Base-by-base conservation (phyloP, 2,329 filamentous ascomycete genomes). In the Arthrinium phaeospermum region DNA sequence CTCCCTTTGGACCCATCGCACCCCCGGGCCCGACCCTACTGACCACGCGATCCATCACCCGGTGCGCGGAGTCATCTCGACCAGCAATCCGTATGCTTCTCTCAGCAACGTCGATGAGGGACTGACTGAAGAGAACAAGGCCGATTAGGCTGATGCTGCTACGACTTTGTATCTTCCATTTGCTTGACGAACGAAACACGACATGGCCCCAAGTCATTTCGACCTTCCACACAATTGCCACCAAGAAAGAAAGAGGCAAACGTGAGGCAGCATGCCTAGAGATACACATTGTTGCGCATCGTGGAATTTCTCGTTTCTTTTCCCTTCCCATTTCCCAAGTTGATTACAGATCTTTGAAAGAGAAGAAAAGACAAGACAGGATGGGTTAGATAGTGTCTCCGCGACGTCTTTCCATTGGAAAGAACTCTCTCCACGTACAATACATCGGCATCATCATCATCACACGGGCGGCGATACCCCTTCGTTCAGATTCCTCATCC, bases 1-100 rank as follows among this genome's bases (percentile, higher is more conserved):
- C 79, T 4, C 79, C 78, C 8, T 81, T 79, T 71, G 79, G 79
- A 5, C 79, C 79, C 70, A 81, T 81, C 53, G 79, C 76, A 3
- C 79, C 79, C 19, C 79, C 79, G 22, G 57, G 69, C 24, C 77
- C 78, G 22, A 68, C 69, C 41, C 71, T 30, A 34, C 19, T 24
- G 61, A 46, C 10, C 16, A 44, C 46, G 41, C 34, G 24, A 8
- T 44, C 24, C n/a, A 30, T 19, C 34, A 64, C 3, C 46, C 51
- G n/a, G 27, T 57, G 10, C 67, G 70, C 6, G 67, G 71, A 41
- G 61, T 34, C 13, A 41, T 64, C 8, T n/a, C 74, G 10, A 75
- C 74, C 1, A 70, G 69, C 22, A 80, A 80, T 72, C 77, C 78
- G 2, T 80, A 78, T 41, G 75, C 79, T 10, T 77, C 78, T 1